Conservation (phyloP, 257 asterid species). For the Solanum bulbocastanum region DNA sequence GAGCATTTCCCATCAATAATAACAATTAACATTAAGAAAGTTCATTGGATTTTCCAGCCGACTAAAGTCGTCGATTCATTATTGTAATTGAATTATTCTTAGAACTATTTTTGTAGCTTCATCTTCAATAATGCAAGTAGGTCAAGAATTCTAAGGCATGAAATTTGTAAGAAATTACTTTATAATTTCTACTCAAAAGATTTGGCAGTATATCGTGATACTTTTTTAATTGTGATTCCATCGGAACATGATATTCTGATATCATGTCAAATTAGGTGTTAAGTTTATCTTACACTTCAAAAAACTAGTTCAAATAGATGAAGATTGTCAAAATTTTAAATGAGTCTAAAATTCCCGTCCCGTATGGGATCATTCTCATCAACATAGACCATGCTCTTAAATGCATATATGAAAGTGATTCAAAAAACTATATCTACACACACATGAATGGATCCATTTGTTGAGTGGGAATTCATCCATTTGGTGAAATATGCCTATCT, state of each 20-base stretch:
- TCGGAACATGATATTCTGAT: background rate
- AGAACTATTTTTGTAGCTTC: background rate
- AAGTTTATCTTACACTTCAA: background rate
- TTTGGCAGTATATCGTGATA: background rate
- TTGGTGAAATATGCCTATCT: background rate
- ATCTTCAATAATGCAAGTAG: background rate
- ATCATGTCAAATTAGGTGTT: background rate
- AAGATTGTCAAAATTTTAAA: background rate
- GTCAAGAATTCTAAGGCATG: background rate
- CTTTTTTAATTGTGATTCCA: too few relatives aligned
- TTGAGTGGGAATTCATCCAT: background rate
- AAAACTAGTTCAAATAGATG: rapidly evolving
- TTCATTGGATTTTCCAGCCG: background rate
- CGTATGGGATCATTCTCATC: background rate
- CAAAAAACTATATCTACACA: background rate
- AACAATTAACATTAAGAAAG: background rate
- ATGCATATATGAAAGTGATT: background rate
- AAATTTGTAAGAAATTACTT: background rate
- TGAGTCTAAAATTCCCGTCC: background rate
- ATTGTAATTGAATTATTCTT: background rate
- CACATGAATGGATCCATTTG: background rate
- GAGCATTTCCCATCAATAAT: background rate
- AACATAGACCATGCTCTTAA: background rate
- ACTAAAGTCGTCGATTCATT: background rate
- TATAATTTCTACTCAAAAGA: background rate